phyloP scores from a whole-genome alignment of 2,329 filamentous ascomycete species.

The Neonectria magnoliae region DNA sequence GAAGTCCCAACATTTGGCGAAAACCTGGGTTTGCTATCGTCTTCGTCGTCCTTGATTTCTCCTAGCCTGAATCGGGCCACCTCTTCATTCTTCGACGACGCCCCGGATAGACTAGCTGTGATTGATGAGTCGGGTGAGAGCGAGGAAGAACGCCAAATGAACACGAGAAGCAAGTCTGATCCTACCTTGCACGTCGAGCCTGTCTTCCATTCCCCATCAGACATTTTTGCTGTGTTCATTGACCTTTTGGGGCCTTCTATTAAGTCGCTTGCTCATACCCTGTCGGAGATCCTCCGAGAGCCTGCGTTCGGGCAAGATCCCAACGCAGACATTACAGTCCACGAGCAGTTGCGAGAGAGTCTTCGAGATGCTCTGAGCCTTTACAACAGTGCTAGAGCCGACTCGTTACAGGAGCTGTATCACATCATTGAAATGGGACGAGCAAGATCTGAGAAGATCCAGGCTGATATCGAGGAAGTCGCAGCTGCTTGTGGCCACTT shows the following conservation, averaged over 20 bases:
- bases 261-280: slow-evolving; percentile 92
- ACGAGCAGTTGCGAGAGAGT: slow-evolving; percentile 82
- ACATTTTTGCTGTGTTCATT: slow-evolving; percentile 94
- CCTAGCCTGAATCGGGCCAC: slow-evolving; percentile 42
- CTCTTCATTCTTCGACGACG: slow-evolving; percentile 51
- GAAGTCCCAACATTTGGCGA: slow-evolving; percentile 7
- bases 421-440: slow-evolving; percentile 78
- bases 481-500: slow-evolving; percentile 98
- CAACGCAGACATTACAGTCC: slow-evolving; percentile 75
- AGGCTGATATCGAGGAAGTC: slow-evolving; percentile 96
- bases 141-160: slow-evolving; percentile 54
- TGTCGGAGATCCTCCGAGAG: slow-evolving; percentile 89
- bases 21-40: slow-evolving; percentile 17
- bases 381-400: slow-evolving; percentile 79
- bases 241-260: slow-evolving; percentile 89
- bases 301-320: slow-evolving; percentile 80
- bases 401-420: slow-evolving; percentile 83
- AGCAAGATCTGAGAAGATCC: slow-evolving; percentile 75
- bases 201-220: slow-evolving; percentile 70
- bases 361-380: slow-evolving; percentile 82
- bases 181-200: slow-evolving; percentile 44
- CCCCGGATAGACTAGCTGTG: slow-evolving; percentile 63
- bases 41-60: slow-evolving; percentile 34
- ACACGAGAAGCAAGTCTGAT: slow-evolving; percentile 43
- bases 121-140: slow-evolving; percentile 73